Evolutionary conservation across 257 asterid species (phyloP), one percentile per base, ranked within the genome.

Genomic region (Solanum medicagineum): DNA sequence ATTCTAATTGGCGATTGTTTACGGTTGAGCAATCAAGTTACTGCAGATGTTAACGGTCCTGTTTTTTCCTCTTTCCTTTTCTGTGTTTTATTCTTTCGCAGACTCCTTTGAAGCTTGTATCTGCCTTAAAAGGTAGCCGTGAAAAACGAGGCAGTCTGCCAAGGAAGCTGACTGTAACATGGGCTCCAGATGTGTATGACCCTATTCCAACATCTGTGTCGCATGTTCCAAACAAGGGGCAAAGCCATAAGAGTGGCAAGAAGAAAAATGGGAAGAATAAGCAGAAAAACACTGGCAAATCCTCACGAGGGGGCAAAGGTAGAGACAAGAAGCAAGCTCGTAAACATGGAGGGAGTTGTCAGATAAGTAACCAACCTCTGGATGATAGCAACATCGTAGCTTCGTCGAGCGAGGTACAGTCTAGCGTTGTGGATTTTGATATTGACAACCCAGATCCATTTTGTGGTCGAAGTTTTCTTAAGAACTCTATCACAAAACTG

Each of bases 291-390:
- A 85, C 93, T 79, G 89, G 93, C 82, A 94, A 94, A 88, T 86
- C 95, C 65, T 90, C 98, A 10, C 93, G 94, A 62, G 87, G 96
- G 69, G 85, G 89, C 90, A 95, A 75, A 89, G 92, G 94, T 80
- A 95, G 93, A 88, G 97, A 92, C 69, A 94, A 95, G 89, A 96
- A 92, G 87, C 95, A 90, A 86, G 91, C 88, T 83, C 90, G 93
- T 81, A 95, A 90, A 85, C 88, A 60, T 65, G 83, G 90, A 55
- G 90, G 91, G 54, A 81, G 90, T 75, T 83, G 93, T 45, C 81
- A 70, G 85, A 87, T 87, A 88, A 45, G 91, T 85, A 87, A 66
- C 86, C 89, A 83, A 88, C 87, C 92, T n/a, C 84, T 90, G 36
- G 93, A 85, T 49, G 90, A 87, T 57, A 88, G 87, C 40, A 66